Percentiles rank a stretch among this genome's conserved stretches.
phyloP scores from a whole-genome alignment of 257 asterid genomes.

The Penstemon eatonii region DNA sequence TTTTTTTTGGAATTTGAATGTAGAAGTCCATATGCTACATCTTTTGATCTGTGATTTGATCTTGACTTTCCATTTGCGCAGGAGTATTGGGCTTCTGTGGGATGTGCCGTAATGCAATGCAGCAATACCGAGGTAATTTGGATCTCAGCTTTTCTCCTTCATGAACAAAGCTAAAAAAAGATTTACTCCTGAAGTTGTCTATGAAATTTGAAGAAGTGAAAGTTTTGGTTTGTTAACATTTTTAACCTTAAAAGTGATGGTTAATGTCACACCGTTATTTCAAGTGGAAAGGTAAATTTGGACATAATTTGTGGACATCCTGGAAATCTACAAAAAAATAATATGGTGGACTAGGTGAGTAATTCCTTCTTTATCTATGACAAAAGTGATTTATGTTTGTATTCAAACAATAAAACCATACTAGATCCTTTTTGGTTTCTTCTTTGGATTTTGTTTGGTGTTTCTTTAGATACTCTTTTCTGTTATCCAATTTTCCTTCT shows the following conservation, averaged over 20 bases:
- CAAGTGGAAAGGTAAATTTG: neutral
- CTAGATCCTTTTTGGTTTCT: neutral
- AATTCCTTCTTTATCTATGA: neutral
- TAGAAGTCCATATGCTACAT: neutral
- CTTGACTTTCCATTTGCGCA: constrained; percentile 31
- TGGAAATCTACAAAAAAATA: no score
- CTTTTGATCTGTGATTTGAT: neutral
- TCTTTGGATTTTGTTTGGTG: neutral
- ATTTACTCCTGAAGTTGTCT: neutral
- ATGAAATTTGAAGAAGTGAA: neutral
- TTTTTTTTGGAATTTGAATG: neutral
- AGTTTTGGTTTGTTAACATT: neutral
- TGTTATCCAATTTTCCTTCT: no score
- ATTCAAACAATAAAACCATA: neutral
- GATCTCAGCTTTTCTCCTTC: neutral
- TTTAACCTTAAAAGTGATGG: neutral
- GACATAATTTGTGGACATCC: neutral
- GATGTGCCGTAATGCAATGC: constrained; percentile 98
- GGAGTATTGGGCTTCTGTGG: constrained; percentile 99
- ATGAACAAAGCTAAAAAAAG: neutral
- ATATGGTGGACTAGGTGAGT: neutral
- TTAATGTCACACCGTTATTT: neutral
- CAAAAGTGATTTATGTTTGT: neutral
- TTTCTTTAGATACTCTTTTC: neutral
- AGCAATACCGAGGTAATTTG: constrained; percentile 89